Evolutionary conservation across 805 yeast genomes (phyloP).

Genomic region (Spathaspora gorwiae): DNA sequence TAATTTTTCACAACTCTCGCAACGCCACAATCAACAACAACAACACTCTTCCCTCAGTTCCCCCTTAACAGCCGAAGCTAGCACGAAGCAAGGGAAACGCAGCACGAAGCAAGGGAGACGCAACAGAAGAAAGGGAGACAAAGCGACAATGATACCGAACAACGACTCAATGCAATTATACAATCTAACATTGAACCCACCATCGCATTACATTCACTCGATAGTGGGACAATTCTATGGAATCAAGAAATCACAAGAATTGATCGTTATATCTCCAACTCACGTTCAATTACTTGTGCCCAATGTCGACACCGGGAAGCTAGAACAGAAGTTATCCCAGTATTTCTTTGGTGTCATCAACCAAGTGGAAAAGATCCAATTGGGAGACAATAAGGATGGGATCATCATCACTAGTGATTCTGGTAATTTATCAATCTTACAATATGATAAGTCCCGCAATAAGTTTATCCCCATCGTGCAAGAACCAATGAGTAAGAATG

Average conservation of each 20-base stretch:
- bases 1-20: too few species aligned
- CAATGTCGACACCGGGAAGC: conserved; percentile 52
- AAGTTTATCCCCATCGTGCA: conserved; percentile 47
- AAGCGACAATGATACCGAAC: conserved; percentile 11
- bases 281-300: conserved; percentile 50
- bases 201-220: conserved; percentile 50
- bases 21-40: too few species aligned
- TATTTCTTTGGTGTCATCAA: conserved; percentile 59
- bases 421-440: conserved; percentile 60
- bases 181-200: conserved; percentile 63
- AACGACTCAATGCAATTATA: conserved; percentile 49
- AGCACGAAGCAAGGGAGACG: too few species aligned
- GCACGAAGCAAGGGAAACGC: too few species aligned
- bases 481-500: conserved; percentile 71
- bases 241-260: conserved; percentile 48
- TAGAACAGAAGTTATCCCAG: conserved; percentile 40
- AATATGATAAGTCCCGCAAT: conserved; percentile 34
- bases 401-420: conserved; percentile 75
- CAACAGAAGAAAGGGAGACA: too few species aligned
- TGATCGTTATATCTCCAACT: conserved; percentile 55
- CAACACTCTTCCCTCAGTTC: not conserved
- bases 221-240: conserved; percentile 69
- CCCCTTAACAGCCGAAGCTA: not conserved
- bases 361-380: conserved; percentile 6
- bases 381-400: conserved; percentile 44